Evolutionary conservation across 2,329 filamentous ascomycete genomes (phyloP), one percentile per base, ranked within the genome.

Genomic region (Dactylellina haptotyla): DNA sequence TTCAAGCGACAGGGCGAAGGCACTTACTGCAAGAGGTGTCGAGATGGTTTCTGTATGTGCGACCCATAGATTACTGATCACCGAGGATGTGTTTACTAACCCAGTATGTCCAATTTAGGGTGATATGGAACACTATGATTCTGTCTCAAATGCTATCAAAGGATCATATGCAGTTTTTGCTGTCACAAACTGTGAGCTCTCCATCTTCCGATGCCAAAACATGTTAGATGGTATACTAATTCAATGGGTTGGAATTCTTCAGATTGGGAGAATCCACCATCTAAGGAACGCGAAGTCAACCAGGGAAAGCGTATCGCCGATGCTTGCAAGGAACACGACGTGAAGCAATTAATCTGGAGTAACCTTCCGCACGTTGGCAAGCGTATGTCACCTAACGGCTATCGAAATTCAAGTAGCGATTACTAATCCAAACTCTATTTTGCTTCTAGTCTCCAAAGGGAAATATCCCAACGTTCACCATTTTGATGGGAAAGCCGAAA

Each of bases 401-500:
- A 9, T 18, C 6, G 14, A 23, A 37, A 26, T 12, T 23, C n/a
- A 67, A 43, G 14, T n/a, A 8, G 18, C 20, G 26, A 58, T 41
- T 30, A 50, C 64, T 69, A 56, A 69, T 41, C 25, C 12, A 28
- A 28, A 30, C 10, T 10, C 5, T 32, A 9, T 4, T 18, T 4
- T 46, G 18, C 26, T 10, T 39, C 12, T 63, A 71, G 66, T 72
- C n/a, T 76, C 77, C 12, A 75, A 75, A 3, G 79, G 79, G 4
- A 75, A 76, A 71, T 71, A 79, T 37, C 45, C 61, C 30, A 76
- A 79, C 70, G 76, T 78, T 1, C 56, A 82, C 72, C 84, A 86
- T 75, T 88, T 88, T 71, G 87, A 88, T 78, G 81, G 79, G 78
- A 88, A 88, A 78, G 86, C 85, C 18, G 80, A 83, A 10, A 82